A percentile compares a stretch with the other conserved stretches of the same genome.
Evolutionary conservation across 805 yeast species (phyloP).

Genomic region (Saccharomycopsis selenospora): DNA sequence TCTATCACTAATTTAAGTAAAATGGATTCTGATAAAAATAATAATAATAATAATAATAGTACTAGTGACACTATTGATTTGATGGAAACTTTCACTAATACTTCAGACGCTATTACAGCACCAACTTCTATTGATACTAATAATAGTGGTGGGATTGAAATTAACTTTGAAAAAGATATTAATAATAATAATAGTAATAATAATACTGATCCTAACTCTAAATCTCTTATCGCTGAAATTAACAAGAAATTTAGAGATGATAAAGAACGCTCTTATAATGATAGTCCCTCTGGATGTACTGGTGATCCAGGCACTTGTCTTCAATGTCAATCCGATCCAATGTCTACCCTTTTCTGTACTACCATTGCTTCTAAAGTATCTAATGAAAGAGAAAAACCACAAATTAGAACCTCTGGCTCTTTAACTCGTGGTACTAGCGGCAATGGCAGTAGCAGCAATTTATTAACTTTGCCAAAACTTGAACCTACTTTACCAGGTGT

Average conservation of each 20-base stretch:
- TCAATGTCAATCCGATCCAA: slow-evolving; percentile 80
- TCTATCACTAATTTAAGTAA: neutral
- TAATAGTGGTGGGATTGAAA: no score
- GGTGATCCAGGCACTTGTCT: slow-evolving; percentile 85
- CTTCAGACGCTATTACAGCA: neutral
- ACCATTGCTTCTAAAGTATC: slow-evolving; percentile 55
- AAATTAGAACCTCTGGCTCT: slow-evolving; percentile 2
- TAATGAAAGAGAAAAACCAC: slow-evolving; percentile 11
- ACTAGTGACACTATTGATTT: neutral
- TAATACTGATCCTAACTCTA: slow-evolving; percentile 1
- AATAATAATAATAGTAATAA: slow-evolving; percentile 11
- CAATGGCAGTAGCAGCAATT: slow-evolving; percentile 12
- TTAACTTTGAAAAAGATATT: neutral
- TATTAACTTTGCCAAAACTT: slow-evolving; percentile 4
- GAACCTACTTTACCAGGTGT: slow-evolving; percentile 1
- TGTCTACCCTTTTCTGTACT: slow-evolving; percentile 82
- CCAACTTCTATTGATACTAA: no score
- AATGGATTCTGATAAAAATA: neutral
- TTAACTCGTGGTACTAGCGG: slow-evolving; percentile 21
- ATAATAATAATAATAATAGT: neutral
- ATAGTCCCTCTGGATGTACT: slow-evolving; percentile 46
- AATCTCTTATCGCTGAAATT: slow-evolving; percentile 5
- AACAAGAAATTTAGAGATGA: slow-evolving; percentile 7
- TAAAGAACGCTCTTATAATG: neutral
- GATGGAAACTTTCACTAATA: neutral